Percentiles rank a stretch among this genome's conserved stretches.
Evolutionary conservation across 2,329 filamentous ascomycete genomes (phyloP).

Genomic region (Geosmithia flava): DNA sequence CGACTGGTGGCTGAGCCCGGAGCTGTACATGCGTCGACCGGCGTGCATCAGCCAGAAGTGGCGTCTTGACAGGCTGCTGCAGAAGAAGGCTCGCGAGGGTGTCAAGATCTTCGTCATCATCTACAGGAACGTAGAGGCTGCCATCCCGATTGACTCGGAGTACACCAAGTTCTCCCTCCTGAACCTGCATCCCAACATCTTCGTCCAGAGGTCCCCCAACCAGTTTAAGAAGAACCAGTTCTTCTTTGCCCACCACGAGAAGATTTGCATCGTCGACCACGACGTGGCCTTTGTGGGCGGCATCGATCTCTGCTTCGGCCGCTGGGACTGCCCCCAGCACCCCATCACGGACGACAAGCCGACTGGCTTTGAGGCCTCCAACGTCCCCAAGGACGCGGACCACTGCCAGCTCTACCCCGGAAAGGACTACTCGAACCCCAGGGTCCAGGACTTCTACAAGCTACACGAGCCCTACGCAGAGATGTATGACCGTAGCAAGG

Average conservation of each 20-base stretch:
- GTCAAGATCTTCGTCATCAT: constrained; percentile 98
- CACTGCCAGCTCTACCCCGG: constrained; percentile 94
- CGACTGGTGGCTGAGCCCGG: constrained; percentile 97
- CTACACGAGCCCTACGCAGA: constrained; percentile 94
- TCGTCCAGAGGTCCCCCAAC: constrained; percentile 90
- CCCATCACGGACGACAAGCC: constrained; percentile 84
- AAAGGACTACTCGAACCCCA: constrained; percentile 95
- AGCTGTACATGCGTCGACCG: constrained; percentile 87
- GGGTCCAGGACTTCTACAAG: constrained; percentile 89
- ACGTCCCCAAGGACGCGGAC: constrained; percentile 71
- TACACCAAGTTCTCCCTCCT: constrained; percentile 95
- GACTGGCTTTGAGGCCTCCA: constrained; percentile 78
- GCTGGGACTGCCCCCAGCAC: constrained; percentile 95
- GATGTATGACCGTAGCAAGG: constrained; percentile 87
- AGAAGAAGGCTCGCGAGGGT: constrained; percentile 84
- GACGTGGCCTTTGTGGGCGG: constrained; percentile 92
- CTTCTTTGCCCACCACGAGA: constrained; percentile 98
- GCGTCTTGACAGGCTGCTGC: constrained; percentile 86
- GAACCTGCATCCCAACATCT: constrained; percentile 91
- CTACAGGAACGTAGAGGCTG: constrained; percentile 94
- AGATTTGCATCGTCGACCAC: constrained; percentile 93
- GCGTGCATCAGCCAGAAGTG: constrained; percentile 96
- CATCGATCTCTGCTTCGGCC: constrained; percentile 90
- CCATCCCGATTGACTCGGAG: constrained; percentile 94
- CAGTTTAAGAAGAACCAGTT: constrained; percentile 99